Conservation (phyloP, 345 rosid species). For the Heritiera littoralis region DNA sequence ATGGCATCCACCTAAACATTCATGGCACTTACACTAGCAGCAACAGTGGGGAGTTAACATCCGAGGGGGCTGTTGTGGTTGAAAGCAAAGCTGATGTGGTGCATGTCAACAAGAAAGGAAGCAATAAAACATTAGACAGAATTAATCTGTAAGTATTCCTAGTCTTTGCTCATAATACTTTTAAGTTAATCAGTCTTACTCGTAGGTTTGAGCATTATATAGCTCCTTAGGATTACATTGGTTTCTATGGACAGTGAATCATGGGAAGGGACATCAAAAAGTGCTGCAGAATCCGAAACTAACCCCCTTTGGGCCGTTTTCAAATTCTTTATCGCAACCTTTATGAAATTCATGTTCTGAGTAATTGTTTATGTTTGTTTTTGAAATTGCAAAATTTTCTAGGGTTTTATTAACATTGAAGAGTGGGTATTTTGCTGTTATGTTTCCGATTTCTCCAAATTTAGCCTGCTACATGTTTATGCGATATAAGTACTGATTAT, state of each 20-base stretch:
- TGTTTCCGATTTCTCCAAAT: neutral
- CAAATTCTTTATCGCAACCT: constrained; percentile 56
- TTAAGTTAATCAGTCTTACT: constrained; percentile 16
- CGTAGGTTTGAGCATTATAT: constrained; percentile 11
- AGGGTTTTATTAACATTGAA: constrained; percentile 5
- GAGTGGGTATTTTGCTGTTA: neutral
- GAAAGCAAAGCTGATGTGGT: constrained; percentile 34
- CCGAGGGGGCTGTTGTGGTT: constrained; percentile 25
- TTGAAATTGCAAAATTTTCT: neutral
- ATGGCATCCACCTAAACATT: constrained; percentile 19
- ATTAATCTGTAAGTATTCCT: constrained; percentile 66
- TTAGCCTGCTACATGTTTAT: neutral
- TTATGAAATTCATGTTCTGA: constrained; percentile 77
- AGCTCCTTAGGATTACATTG: constrained; percentile 13
- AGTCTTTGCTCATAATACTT: neutral
- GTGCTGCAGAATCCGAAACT: constrained; percentile 31
- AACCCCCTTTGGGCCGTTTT: constrained; percentile 58
- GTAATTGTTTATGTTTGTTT: constrained; percentile 26
- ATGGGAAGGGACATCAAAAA: constrained; percentile 55
- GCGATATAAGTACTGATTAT: neutral
- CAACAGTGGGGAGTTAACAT: constrained; percentile 21
- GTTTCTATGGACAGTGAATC: constrained; percentile 60
- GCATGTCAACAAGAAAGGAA: constrained; percentile 36
- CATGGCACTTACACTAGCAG: constrained; percentile 14
- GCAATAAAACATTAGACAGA: constrained; percentile 57